These are phyloP conservation scores for Suillus tomentosus DNA, from an alignment of 768 basidiomycete genomes.

Conservation along the genomic window DNA sequence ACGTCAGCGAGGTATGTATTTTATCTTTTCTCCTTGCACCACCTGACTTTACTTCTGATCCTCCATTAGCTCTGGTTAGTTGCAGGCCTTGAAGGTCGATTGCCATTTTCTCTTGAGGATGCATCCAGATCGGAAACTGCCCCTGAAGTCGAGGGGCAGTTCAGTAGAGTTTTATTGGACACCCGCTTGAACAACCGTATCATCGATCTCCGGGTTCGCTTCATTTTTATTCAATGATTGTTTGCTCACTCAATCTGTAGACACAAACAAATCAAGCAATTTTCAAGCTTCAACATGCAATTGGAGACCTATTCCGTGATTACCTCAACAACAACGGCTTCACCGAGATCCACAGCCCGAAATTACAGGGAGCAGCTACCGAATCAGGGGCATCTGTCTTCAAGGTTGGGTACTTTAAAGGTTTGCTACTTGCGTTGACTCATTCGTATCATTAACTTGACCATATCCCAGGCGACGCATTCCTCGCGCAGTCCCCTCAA, in stretches of 20 bases:
- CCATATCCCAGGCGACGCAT: slow-evolving; percentile 70
- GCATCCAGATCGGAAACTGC: slow-evolving; percentile 83
- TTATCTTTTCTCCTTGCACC: not conserved
- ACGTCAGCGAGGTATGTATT: slow-evolving; percentile 69
- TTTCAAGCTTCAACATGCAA: slow-evolving; percentile 88
- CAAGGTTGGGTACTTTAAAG: slow-evolving; percentile 98
- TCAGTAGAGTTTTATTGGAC: slow-evolving; percentile 83
- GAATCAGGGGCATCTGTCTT: slow-evolving; percentile 97
- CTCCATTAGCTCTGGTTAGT: slow-evolving; percentile 71
- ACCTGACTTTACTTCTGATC: not conserved
- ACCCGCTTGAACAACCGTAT: slow-evolving; percentile 95
- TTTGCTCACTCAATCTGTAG: slow-evolving; percentile 41
- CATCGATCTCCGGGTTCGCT: slow-evolving; percentile 84
- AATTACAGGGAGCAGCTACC: slow-evolving; percentile 95
- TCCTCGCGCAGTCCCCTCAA: slow-evolving; percentile 95
- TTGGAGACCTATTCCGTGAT: slow-evolving; percentile 85
- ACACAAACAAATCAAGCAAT: slow-evolving; percentile 95
- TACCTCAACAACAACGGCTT: slow-evolving; percentile 76
- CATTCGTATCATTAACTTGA: slow-evolving; percentile 11
- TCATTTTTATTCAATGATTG: not conserved
- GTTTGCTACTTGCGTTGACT: slow-evolving; percentile 30
- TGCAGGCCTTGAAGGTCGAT: slow-evolving; percentile 72
- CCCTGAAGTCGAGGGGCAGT: slow-evolving; percentile 60
- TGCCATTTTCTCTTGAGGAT: slow-evolving; percentile 94
- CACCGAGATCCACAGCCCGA: slow-evolving; percentile 96